These are phyloP conservation scores for Solanum medicagineum DNA, from an alignment of 257 asterid species.

Conservation along the genomic window DNA sequence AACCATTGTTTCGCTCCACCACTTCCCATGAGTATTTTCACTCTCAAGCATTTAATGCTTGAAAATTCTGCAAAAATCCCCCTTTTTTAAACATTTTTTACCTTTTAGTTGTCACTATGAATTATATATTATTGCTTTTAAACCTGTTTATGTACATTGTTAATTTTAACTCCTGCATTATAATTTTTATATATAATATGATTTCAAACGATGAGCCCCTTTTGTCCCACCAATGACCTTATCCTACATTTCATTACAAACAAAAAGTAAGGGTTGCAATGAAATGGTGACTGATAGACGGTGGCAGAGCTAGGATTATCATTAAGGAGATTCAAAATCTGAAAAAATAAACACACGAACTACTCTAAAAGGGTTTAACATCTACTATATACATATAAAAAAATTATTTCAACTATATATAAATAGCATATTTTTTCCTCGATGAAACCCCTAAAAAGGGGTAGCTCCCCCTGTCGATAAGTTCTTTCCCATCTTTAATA, in stretches of 20 bases:
- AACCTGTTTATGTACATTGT: neutral
- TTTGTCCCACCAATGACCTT: neutral
- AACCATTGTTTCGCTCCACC: neutral
- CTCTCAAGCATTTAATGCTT: neutral
- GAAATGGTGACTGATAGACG: no score
- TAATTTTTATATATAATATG: neutral
- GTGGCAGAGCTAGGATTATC: no score
- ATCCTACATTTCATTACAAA: neutral
- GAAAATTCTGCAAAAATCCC: neutral
- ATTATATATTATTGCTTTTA: neutral
- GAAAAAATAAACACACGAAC: no score
- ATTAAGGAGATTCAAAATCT: no score
- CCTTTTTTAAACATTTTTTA: neutral
- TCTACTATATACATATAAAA: no score
- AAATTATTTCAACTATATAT: no score
- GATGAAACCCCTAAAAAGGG: no score
- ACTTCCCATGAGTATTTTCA: neutral
- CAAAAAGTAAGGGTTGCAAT: neutral
- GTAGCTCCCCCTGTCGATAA: no score
- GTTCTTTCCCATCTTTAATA: no score
- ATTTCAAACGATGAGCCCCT: neutral
- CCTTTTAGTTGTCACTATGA: no score
- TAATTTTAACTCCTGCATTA: neutral
- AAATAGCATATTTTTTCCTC: no score
- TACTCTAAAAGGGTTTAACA: rapidly evolving